A percentile compares a stretch with the other conserved stretches of the same genome.
Conservation (phyloP, 1,139 yeast genomes). For the Lodderomyces beijingensis region DNA sequence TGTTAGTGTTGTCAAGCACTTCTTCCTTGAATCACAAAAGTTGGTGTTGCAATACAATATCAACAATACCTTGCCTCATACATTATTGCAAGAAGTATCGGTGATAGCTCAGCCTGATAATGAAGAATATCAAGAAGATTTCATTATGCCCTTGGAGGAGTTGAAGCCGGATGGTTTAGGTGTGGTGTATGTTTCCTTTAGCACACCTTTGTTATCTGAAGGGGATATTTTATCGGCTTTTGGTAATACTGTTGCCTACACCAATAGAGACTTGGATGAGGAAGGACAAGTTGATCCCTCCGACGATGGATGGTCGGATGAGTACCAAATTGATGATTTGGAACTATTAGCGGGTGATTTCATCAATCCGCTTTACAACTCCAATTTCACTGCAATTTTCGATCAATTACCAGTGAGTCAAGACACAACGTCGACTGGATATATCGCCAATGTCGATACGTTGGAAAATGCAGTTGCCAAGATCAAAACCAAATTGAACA, state of each 20-base stretch:
- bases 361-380: conserved; percentile 70
- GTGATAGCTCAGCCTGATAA: conserved; percentile 65
- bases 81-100: conserved; percentile 74
- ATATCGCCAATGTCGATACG: conserved; percentile 27
- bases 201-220: conserved; percentile 45
- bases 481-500: conserved; percentile 60
- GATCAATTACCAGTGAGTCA: conserved; percentile 54
- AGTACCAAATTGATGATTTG: conserved; percentile 83
- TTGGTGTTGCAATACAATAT: conserved; percentile 83
- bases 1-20: conserved; percentile 78
- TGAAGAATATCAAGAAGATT: conserved; percentile 61
- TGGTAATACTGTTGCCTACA: conserved; percentile 67
- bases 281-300: conserved; percentile 62
- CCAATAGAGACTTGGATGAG: conserved; percentile 75
- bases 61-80: conserved; percentile 77
- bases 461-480: conserved; percentile 37
- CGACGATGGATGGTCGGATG: conserved; percentile 91
- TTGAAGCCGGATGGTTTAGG: conserved; percentile 71
- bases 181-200: conserved; percentile 73
- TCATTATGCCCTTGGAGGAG: conserved; percentile 68
- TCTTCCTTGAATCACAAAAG: conserved; percentile 60
- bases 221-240: conserved; percentile 46
- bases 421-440: conserved; percentile 32
- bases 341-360: conserved; percentile 79
- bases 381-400: conserved; percentile 70